Conservation (phyloP, 768 basidiomycete species). For the Amanita jacksonii region DNA sequence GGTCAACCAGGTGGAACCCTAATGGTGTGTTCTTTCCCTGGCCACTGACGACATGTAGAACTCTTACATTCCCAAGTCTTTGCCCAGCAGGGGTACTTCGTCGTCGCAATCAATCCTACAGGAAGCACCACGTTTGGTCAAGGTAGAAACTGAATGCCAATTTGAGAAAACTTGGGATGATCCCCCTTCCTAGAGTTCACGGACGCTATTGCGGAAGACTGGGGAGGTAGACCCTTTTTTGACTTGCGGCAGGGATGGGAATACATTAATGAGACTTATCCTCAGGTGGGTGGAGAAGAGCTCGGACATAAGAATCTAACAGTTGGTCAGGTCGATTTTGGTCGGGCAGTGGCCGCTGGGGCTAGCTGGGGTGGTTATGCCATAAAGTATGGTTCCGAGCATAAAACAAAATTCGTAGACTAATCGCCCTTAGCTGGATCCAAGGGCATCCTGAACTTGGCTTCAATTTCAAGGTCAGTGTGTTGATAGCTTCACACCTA, state of each 20-base stretch:
- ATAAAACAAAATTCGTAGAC: slow-evolving; percentile 1
- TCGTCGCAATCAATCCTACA: slow-evolving; percentile 84
- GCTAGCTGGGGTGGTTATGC: slow-evolving; percentile 85
- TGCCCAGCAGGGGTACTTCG: slow-evolving; percentile 83
- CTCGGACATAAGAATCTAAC: background rate
- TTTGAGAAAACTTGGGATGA: background rate
- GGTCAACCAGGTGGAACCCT: slow-evolving; percentile 91
- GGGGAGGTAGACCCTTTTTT: slow-evolving; percentile 81
- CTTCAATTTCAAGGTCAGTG: slow-evolving; percentile 68
- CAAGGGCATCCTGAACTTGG: slow-evolving; percentile 87
- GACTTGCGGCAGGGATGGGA: slow-evolving; percentile 74
- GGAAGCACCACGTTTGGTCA: slow-evolving; percentile 93
- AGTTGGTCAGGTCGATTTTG: slow-evolving; percentile 46
- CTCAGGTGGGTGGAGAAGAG: slow-evolving; percentile 41
- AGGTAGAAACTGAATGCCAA: slow-evolving; percentile 28
- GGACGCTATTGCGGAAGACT: slow-evolving; percentile 71
- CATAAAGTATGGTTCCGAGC: slow-evolving; percentile 50
- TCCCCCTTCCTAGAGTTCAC: slow-evolving; percentile 47
- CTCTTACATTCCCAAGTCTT: slow-evolving; percentile 42
- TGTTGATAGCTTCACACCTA: too few relatives aligned
- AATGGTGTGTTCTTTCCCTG: slow-evolving; percentile 37
- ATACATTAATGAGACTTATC: slow-evolving; percentile 52
- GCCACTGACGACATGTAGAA: background rate
- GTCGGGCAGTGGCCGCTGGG: slow-evolving; percentile 68
- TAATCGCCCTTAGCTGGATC: slow-evolving; percentile 60